Evolutionary conservation across 805 yeast species (phyloP).

Genomic region (Yarrowia phangngaensis): DNA sequence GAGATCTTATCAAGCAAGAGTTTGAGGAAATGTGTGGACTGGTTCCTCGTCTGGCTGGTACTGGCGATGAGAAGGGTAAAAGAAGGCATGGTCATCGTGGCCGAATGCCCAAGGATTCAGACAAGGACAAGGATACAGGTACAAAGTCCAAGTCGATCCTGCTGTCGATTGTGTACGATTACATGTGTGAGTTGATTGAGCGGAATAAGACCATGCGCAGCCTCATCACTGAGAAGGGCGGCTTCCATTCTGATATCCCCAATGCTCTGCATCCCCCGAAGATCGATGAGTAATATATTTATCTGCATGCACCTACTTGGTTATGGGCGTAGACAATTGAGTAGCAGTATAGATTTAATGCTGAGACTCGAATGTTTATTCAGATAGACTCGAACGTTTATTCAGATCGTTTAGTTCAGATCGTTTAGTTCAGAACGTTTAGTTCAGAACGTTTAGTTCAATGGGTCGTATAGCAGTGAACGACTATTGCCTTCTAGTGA

Average conservation of each 20-base stretch:
- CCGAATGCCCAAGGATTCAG: conserved; percentile 29
- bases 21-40: conserved; percentile 40
- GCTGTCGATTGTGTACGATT: conserved; percentile 34
- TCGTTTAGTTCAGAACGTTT: too few relatives aligned
- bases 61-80: conserved; percentile 21
- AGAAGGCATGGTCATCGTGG: conserved; percentile 25
- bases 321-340: too few relatives aligned
- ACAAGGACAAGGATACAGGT: conserved; percentile 25
- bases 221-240: conserved; percentile 30
- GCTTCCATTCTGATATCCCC: conserved; percentile 29
- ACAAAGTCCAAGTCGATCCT: conserved; percentile 34
- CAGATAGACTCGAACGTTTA: too few relatives aligned
- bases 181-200: conserved; percentile 32
- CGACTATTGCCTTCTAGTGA: too few relatives aligned
- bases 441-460: too few relatives aligned
- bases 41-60: conserved; percentile 38
- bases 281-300: conserved; percentile 6
- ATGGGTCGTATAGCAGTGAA: too few relatives aligned
- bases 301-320: neutral
- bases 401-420: too few relatives aligned
- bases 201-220: conserved; percentile 35
- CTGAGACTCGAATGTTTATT: too few relatives aligned
- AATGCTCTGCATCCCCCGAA: conserved; percentile 21
- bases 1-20: conserved; percentile 41
- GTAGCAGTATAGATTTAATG: too few relatives aligned